phyloP scores from a whole-genome alignment of 164 flowering plant species.

The Santalum album region DNA sequence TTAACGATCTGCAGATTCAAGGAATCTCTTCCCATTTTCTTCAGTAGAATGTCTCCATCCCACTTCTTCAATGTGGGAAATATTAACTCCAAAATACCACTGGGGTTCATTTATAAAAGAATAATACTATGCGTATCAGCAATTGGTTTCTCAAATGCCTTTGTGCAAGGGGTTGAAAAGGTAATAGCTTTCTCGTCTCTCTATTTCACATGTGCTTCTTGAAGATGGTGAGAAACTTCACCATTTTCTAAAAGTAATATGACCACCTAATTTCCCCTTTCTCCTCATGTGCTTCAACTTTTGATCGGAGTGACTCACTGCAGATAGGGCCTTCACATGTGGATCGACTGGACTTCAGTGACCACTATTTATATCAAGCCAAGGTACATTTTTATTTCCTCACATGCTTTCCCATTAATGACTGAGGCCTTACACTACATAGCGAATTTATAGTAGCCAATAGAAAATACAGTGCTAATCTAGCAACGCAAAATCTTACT shows the following conservation, averaged over 20 bases:
- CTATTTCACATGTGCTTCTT: not conserved
- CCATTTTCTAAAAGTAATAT: too few relatives aligned
- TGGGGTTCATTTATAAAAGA: slow-evolving; percentile 23
- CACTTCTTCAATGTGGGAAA: slow-evolving; percentile 44
- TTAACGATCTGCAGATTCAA: slow-evolving; percentile 30
- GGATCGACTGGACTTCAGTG: slow-evolving; percentile 66
- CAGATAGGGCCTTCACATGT: slow-evolving; percentile 63
- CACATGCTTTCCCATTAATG: not conserved
- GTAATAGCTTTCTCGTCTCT: slow-evolving; percentile 17
- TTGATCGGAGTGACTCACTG: slow-evolving; percentile 8
- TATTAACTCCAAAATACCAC: slow-evolving; percentile 25
- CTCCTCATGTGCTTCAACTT: too few relatives aligned
- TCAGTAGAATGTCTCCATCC: slow-evolving; percentile 51
- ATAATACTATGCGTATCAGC: slow-evolving; percentile 66
- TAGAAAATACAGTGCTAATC: not conserved
- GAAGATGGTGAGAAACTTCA: not conserved
- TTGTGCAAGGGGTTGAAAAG: slow-evolving; percentile 44
- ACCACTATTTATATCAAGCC: slow-evolving; percentile 56
- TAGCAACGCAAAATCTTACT: not conserved
- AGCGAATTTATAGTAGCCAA: not conserved
- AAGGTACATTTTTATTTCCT: slow-evolving; percentile 25
- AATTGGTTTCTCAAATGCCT: slow-evolving; percentile 62
- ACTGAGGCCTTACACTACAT: too few relatives aligned
- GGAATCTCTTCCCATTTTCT: slow-evolving; percentile 45
- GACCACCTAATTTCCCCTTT: too few relatives aligned